A percentile compares a stretch with the other conserved stretches of the same genome.
Evolutionary conservation across 495 filamentous ascomycete genomes (phyloP).

Genomic region (Hypoxylon fragiforme): DNA sequence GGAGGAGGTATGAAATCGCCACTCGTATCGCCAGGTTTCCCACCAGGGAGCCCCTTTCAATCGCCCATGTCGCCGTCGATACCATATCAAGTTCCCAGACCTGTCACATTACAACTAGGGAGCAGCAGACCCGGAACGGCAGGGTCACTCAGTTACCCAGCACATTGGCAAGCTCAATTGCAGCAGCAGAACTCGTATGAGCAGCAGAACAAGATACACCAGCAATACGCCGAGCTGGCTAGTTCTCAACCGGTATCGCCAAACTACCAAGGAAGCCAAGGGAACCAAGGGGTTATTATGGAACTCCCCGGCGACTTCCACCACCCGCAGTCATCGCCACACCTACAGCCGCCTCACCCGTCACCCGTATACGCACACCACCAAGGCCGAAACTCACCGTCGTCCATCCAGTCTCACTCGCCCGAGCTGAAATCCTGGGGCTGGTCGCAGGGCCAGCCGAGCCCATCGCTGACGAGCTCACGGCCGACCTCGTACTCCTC

Average conservation of each 20-base stretch:
- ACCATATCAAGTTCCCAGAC: constrained; percentile 48
- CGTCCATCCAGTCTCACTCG: constrained; percentile 39
- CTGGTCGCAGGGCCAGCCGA: constrained; percentile 39
- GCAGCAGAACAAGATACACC: constrained; percentile 28
- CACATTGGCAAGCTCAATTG: constrained; percentile 29
- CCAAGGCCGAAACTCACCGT: constrained; percentile 31
- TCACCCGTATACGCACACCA: constrained; percentile 22
- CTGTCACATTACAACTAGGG: constrained; percentile 36
- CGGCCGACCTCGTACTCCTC: constrained; percentile 43
- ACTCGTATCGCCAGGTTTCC: constrained; percentile 26
- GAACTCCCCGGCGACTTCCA: constrained; percentile 54
- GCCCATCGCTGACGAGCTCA: constrained; percentile 33
- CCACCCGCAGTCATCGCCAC: constrained; percentile 34
- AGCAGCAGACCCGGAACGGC: constrained; percentile 35
- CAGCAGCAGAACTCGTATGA: constrained; percentile 29
- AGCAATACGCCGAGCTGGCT: constrained; percentile 27
- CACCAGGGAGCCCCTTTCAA: constrained; percentile 32
- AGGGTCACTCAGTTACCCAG: constrained; percentile 30
- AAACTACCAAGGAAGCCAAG: too few species aligned
- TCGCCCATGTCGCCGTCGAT: constrained; percentile 41
- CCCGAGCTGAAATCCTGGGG: constrained; percentile 31
- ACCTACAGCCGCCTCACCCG: constrained; percentile 30
- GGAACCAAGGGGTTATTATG: constrained; percentile 37
- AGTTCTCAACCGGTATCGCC: constrained; percentile 1
- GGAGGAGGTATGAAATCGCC: constrained; percentile 41